These are phyloP conservation scores for Azolla pinnata DNA, from an alignment of 75 land plant genomes.

Conservation along the genomic window DNA sequence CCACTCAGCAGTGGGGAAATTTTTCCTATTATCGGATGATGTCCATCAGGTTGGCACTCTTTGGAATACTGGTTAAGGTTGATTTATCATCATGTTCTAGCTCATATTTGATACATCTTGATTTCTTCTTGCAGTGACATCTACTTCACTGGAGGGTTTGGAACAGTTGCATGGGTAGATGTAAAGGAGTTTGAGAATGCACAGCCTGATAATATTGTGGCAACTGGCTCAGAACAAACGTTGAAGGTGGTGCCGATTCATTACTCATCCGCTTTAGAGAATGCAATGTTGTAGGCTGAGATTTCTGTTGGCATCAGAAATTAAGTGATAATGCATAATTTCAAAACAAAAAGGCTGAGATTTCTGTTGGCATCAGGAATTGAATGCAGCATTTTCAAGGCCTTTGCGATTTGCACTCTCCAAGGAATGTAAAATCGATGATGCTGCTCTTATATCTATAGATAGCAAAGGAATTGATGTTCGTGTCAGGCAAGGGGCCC, in stretches of 20 bases:
- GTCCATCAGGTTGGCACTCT: constrained; percentile 54
- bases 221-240: constrained; percentile 75
- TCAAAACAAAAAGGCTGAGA: too few species aligned
- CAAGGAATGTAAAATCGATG: constrained; percentile 72
- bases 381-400: constrained; percentile 75
- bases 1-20: constrained; percentile 98
- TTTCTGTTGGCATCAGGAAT: constrained; percentile 47
- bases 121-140: constrained; percentile 48
- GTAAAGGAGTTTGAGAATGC: constrained; percentile 75
- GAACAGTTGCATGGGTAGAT: constrained; percentile 95
- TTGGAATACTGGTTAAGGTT: neutral
- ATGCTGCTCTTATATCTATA: constrained; percentile 88
- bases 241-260: constrained; percentile 37
- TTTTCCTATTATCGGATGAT: constrained; percentile 90
- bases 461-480: constrained; percentile 91
- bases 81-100: neutral
- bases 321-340: too few species aligned
- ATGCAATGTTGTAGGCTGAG: neutral
- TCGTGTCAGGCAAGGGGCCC: constrained; percentile 90
- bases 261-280: neutral
- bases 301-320: too few species aligned
- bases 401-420: constrained; percentile 63
- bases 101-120: neutral
- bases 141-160: constrained; percentile 93
- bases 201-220: constrained; percentile 83